Conservation (phyloP, 352 stramenopile species). For the Globisporangium takayamanum region DNA sequence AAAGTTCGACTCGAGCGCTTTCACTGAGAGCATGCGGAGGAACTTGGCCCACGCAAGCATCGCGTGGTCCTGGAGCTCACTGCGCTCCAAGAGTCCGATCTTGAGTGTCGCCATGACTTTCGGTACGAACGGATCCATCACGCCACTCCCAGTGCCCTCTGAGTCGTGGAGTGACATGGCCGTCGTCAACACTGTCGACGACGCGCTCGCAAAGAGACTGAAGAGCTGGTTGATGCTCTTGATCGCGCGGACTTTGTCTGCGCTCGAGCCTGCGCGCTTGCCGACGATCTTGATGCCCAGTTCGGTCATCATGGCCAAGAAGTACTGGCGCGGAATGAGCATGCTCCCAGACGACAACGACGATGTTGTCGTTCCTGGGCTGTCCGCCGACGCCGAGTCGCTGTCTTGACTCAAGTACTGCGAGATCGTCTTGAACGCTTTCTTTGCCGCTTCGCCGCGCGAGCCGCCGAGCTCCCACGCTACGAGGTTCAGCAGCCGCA, state of each 20-base stretch:
- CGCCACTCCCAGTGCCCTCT: conserved; percentile 24
- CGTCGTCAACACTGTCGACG: neutral
- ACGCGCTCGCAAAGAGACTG: conserved; percentile 38
- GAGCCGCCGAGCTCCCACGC: conserved; percentile 61
- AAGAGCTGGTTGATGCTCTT: conserved; percentile 72
- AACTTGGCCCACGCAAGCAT: conserved; percentile 77
- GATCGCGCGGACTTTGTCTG: conserved; percentile 54
- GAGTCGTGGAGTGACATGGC: conserved; percentile 10
- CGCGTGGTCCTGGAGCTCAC: conserved; percentile 43
- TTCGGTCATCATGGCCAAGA: conserved; percentile 80
- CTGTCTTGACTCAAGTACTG: conserved; percentile 33
- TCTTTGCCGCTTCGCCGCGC: conserved; percentile 41
- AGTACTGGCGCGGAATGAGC: conserved; percentile 69
- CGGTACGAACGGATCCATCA: conserved; percentile 77
- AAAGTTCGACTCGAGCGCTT: conserved; percentile 79
- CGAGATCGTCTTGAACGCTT: conserved; percentile 48
- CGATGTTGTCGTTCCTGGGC: conserved; percentile 11
- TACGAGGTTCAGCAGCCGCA: conserved; percentile 54
- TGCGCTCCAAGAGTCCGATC: conserved; percentile 46
- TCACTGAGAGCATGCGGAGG: conserved; percentile 68
- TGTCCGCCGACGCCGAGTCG: conserved; percentile 7
- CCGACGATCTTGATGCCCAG: conserved; percentile 56
- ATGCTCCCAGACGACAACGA: conserved; percentile 11
- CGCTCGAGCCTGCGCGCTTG: conserved; percentile 22
- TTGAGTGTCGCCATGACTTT: conserved; percentile 90